phyloP scores from a whole-genome alignment of 73 alveolate genomes.

The Tetrahymena elliotti region DNA sequence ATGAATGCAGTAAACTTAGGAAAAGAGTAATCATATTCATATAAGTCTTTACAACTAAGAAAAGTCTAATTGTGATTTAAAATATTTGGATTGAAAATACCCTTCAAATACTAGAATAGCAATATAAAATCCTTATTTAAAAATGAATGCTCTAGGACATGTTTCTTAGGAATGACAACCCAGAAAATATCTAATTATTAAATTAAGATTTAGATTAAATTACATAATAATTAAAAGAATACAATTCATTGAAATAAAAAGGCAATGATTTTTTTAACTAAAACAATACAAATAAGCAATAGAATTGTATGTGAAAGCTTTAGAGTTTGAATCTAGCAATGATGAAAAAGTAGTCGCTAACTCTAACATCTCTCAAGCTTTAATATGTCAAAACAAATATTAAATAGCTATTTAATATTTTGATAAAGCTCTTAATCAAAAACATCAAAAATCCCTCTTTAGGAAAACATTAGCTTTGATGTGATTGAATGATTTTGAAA shows the following conservation, averaged over 20 bases:
- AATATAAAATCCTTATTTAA: neutral
- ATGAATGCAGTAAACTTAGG: neutral
- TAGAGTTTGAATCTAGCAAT: neutral
- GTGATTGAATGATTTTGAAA: neutral
- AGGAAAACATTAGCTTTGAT: neutral
- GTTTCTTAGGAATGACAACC: neutral
- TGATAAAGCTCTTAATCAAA: neutral
- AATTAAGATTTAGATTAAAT: too few relatives aligned
- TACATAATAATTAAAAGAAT: neutral
- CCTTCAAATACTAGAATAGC: neutral
- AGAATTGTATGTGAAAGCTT: neutral
- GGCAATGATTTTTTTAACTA: neutral
- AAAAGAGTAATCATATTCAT: neutral
- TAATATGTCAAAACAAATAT: neutral
- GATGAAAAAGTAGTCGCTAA: neutral
- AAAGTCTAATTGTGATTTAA: neutral
- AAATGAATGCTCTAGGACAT: neutral
- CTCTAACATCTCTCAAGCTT: neutral
- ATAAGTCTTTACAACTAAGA: neutral
- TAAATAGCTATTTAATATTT: neutral
- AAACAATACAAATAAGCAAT: neutral
- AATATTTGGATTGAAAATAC: neutral
- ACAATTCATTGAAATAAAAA: neutral
- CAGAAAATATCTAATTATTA: neutral
- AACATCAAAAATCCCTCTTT: neutral